Conservation (phyloP, 164 flowering plant genomes). For the Berberis thunbergii region DNA sequence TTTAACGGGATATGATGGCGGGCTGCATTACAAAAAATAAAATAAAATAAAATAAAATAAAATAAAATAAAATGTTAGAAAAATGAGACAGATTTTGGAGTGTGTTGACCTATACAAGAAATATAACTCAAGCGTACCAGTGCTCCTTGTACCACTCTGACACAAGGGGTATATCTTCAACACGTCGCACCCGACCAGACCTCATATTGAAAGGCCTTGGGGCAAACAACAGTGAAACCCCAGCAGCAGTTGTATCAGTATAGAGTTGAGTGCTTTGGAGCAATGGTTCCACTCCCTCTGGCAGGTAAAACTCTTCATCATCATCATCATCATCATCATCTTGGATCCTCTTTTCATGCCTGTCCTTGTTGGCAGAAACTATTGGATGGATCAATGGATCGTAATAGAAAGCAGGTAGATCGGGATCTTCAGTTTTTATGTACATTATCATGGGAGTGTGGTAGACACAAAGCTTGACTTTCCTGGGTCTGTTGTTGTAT, state of each 20-base stretch:
- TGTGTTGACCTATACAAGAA: neutral
- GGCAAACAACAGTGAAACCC: slow-evolving; percentile 84
- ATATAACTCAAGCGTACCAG: slow-evolving; percentile 45
- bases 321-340: slow-evolving; percentile 31
- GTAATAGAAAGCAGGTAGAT: slow-evolving; percentile 95
- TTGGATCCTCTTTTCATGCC: slow-evolving; percentile 50
- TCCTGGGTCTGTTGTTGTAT: slow-evolving; percentile 94
- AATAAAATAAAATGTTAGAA: neutral
- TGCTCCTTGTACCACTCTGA: slow-evolving; percentile 99
- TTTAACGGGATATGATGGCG: slow-evolving; percentile 97
- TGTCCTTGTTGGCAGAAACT: slow-evolving; percentile 54
- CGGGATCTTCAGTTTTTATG: slow-evolving; percentile 98
- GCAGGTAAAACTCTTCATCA: slow-evolving; percentile 72
- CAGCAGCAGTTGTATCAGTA: slow-evolving; percentile 98
- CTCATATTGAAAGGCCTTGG: slow-evolving; percentile 99
- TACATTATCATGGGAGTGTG: slow-evolving; percentile 98
- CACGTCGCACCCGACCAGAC: slow-evolving; percentile 90
- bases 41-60: neutral
- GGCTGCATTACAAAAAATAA: slow-evolving; percentile 41
- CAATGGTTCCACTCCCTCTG: slow-evolving; percentile 94
- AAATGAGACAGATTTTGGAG: neutral
- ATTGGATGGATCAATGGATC: slow-evolving; percentile 97
- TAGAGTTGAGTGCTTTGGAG: slow-evolving; percentile 67
- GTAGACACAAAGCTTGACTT: slow-evolving; percentile 80
- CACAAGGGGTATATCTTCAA: slow-evolving; percentile 97